Evolutionary conservation across 345 rosid species (phyloP).

Genomic region (Pseudoturritis turrita): DNA sequence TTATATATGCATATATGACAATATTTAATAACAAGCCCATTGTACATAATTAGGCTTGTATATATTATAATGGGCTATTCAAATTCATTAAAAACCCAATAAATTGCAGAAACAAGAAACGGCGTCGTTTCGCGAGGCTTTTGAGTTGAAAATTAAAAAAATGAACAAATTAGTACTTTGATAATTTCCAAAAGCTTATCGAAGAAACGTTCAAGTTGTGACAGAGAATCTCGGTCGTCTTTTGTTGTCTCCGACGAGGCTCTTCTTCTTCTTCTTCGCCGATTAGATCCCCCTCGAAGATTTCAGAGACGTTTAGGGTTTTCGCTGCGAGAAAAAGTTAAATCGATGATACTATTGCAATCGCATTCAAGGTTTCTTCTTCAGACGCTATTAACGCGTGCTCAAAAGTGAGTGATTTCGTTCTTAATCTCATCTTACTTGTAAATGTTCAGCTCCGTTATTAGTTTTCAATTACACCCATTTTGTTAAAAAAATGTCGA

Average conservation of each 20-base stretch:
- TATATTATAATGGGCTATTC: neutral
- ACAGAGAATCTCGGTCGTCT: conserved; percentile 37
- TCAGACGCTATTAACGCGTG: conserved; percentile 69
- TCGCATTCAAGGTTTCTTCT: conserved; percentile 94
- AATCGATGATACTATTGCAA: conserved; percentile 81
- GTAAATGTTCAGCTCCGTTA: neutral
- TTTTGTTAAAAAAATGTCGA: neutral
- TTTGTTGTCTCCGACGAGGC: conserved; percentile 20
- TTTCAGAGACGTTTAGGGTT: neutral
- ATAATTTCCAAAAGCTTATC: neutral
- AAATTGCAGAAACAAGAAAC: neutral
- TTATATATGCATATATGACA: neutral
- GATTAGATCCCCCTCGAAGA: conserved; percentile 19
- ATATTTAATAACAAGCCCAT: neutral
- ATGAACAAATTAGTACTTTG: neutral
- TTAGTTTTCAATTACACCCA: neutral
- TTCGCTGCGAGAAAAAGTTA: neutral
- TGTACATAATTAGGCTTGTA: neutral
- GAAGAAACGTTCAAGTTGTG: conserved; percentile 29
- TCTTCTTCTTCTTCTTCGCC: conserved; percentile 14
- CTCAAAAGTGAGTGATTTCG: conserved; percentile 51
- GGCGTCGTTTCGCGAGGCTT: neutral
- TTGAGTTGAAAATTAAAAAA: neutral
- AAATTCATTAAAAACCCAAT: neutral
- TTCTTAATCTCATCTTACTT: neutral